Evolutionary conservation across 257 asterid species (phyloP).

Genomic region (Lycium ferocissimum): DNA sequence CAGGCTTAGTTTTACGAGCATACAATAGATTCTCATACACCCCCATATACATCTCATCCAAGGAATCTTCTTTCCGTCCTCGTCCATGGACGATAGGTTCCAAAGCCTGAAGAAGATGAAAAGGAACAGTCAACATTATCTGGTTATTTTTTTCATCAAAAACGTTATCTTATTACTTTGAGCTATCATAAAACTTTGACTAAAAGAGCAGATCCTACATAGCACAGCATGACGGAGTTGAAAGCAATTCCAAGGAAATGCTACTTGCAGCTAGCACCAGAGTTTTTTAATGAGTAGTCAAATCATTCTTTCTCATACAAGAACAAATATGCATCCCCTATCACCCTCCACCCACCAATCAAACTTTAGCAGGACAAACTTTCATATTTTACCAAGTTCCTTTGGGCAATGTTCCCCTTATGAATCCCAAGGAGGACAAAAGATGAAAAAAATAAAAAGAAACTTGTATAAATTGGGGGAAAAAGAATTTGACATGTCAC

Average conservation of each 20-base stretch:
- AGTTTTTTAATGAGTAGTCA: background rate
- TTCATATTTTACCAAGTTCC: slow-evolving; percentile 17
- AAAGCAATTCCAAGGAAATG: background rate
- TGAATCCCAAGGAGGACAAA: background rate
- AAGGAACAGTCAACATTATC: background rate
- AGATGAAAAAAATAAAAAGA: background rate
- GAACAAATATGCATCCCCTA: background rate
- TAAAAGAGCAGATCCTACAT: background rate
- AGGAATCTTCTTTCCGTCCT: slow-evolving; percentile 84
- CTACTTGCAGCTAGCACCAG: background rate
- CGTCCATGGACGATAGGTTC: slow-evolving; percentile 94
- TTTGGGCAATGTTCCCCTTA: background rate
- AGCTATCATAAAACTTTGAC: background rate
- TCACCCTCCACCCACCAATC: slow-evolving; percentile 10
- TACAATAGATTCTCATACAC: slow-evolving; percentile 80
- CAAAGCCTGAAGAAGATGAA: slow-evolving; percentile 54
- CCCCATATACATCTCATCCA: slow-evolving; percentile 88
- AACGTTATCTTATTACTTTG: background rate
- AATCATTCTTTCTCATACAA: background rate
- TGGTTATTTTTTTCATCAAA: background rate
- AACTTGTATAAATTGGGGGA: background rate
- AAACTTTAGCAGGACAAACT: background rate
- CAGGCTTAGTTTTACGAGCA: slow-evolving; percentile 89
- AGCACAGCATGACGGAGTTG: background rate
- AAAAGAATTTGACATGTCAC: background rate